Base-by-base conservation (phyloP, 2,329 filamentous ascomycete species). In the Juglanconis juglandina region DNA sequence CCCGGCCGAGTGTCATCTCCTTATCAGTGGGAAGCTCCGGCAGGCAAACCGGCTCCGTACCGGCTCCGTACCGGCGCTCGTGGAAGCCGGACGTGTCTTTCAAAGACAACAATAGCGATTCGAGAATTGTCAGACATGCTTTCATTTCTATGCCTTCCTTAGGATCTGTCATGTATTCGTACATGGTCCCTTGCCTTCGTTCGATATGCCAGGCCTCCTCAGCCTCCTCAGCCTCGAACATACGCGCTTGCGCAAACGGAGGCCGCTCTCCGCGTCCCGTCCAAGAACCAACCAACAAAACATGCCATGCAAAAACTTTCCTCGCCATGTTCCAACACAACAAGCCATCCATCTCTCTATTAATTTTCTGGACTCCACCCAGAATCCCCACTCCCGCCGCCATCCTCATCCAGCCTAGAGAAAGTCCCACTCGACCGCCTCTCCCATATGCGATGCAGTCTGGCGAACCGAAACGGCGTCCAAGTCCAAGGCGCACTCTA, bases 401-500 rank as follows among this genome's bases (percentile, higher is more conserved):
- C 24, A n/a, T 50, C 49, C 5, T 50, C 56, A 4, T 53, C 35
- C 13, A 58, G 24, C 34, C 48, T 44, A 10, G 34, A 11, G n/a
- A 39, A 39, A 32, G 42, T n/a, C 30, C 42, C 46, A 34, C 34
- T 35, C 35, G 54, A 42, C 30, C 33, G 51, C 30, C 39, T 47
- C 34, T 61, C 58, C 58, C 59, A 63, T 32, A 55, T 44, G 3
- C 54, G 58, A 44, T 32, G 52, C 35, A 61, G 35, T 53, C 32
- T 56, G 14, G 54, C 56, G 24, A 58, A 63, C 30, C 61, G 58
- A 30, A 51, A 34, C 13, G 61, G 49, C 34, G 61, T 52, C 58
- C 61, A 63, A 49, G 54, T 52, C 53, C 58, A 58, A 37, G 61
- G 58, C 37, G 39, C 30, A 52, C 37, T 35, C 62, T 64, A 64